phyloP scores from a whole-genome alignment of 2,329 filamentous ascomycete species.

The Ophiocordyceps camponoti-leonardi region DNA sequence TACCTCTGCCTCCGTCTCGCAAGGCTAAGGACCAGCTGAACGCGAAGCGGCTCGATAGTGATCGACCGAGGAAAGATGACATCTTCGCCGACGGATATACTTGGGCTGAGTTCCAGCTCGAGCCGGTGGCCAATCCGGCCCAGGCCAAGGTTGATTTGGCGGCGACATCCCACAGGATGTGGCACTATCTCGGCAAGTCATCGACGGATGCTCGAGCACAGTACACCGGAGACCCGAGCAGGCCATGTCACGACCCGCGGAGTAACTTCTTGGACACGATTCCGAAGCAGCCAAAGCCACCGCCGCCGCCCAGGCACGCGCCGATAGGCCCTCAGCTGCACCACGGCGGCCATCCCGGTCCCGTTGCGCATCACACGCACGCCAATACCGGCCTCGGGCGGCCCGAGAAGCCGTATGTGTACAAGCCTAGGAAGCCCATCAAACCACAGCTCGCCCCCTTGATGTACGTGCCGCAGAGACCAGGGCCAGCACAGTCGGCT shows the following conservation, averaged over 20 bases:
- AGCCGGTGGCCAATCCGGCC: constrained; percentile 36
- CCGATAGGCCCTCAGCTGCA: constrained; percentile 3
- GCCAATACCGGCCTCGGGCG: constrained; percentile 6
- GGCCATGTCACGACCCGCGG: constrained; percentile 44
- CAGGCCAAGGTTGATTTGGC: constrained; percentile 55
- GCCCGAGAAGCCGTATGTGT: constrained; percentile 32
- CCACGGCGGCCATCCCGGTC: constrained; percentile 5
- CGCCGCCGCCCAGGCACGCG: constrained; percentile 9
- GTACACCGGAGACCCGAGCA: constrained; percentile 62
- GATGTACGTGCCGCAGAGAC: constrained; percentile 10
- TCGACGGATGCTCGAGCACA: constrained; percentile 86
- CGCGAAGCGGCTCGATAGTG: constrained; percentile 42
- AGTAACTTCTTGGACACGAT: constrained; percentile 60
- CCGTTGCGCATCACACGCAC: neutral
- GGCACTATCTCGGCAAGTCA: constrained; percentile 71
- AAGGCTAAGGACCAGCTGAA: constrained; percentile 52
- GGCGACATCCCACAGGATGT: constrained; percentile 61
- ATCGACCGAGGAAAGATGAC: constrained; percentile 47
- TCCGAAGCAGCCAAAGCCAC: constrained; percentile 29
- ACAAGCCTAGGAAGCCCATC: constrained; percentile 28
- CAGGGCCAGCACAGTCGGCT: constrained; percentile 4
- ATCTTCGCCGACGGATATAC: constrained; percentile 49
- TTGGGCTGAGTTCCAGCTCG: constrained; percentile 67
- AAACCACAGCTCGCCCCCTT: constrained; percentile 8
- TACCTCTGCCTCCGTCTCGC: constrained; percentile 48